Percentiles rank a stretch among this genome's conserved stretches.
These are phyloP conservation scores for Pseudogymnoascus sp. DNA, from an alignment of 2,329 filamentous ascomycete genomes.

Conservation along the genomic window DNA sequence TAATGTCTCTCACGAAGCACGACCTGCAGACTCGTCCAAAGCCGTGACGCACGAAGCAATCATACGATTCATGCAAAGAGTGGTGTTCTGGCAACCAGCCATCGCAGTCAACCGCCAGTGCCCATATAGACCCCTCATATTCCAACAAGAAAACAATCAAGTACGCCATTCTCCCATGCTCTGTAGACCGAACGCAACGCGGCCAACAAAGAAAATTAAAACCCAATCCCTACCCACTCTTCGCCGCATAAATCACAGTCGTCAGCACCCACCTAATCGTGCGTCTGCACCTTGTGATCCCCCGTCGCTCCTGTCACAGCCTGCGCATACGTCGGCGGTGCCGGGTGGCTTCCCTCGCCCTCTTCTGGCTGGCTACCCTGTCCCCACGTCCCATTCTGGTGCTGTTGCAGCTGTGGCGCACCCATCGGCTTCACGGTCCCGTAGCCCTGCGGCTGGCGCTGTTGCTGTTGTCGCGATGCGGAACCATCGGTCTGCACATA, in stretches of 20 bases:
- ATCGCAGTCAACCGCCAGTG: neutral
- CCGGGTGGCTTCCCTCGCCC: conserved; percentile 39
- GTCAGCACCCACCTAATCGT: conserved; percentile 19
- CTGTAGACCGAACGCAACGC: neutral
- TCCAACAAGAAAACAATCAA: neutral
- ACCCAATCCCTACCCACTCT: neutral
- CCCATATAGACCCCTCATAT: neutral
- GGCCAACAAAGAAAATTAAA: neutral
- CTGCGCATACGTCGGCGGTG: conserved; percentile 76
- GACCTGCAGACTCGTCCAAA: neutral
- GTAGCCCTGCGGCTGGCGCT: conserved; percentile 20
- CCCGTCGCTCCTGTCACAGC: conserved; percentile 82
- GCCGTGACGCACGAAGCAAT: neutral
- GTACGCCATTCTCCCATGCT: conserved; percentile 8
- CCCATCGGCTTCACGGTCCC: conserved; percentile 29
- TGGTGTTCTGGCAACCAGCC: neutral
- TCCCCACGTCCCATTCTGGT: conserved; percentile 26
- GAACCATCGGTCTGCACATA: conserved; percentile 49
- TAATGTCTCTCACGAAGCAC: neutral
- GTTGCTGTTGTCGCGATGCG: conserved; percentile 23
- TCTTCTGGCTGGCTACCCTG: conserved; percentile 30
- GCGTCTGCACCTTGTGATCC: conserved; percentile 78
- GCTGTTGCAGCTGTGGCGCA: conserved; percentile 29
- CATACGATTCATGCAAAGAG: neutral
- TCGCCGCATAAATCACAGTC: neutral